Evolutionary conservation across 208 protist species (phyloP).

Genomic region (Acanthamoeba lenticulata): DNA sequence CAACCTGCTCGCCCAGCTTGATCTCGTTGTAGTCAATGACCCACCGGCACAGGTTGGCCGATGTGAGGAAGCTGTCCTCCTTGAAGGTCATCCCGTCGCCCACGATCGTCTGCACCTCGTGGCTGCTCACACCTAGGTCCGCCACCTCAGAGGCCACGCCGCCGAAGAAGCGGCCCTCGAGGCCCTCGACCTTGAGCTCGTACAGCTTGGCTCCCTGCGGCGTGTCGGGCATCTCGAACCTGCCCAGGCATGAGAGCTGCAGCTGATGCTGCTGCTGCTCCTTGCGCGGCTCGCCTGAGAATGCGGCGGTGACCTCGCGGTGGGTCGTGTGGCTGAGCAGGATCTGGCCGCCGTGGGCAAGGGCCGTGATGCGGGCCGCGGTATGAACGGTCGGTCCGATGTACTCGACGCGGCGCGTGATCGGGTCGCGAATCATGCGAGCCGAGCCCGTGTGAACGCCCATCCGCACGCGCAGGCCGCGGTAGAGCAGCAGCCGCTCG

Average conservation of each 20-base stretch:
- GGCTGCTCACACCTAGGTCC: background rate
- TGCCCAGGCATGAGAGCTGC: background rate
- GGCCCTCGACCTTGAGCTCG: background rate
- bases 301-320: background rate
- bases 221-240: conserved; percentile 16
- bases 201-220: background rate
- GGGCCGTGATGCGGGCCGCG: background rate
- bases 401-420: background rate
- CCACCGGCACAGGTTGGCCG: conserved; percentile 51
- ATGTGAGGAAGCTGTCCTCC: conserved; percentile 48
- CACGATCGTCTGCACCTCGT: background rate
- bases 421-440: background rate
- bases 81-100: conserved; percentile 4
- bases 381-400: background rate
- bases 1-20: conserved; percentile 4
- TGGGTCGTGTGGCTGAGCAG: background rate
- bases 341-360: conserved; percentile 17
- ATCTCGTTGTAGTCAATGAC: conserved; percentile 36
- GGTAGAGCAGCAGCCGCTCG: too few relatives aligned
- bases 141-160: background rate
- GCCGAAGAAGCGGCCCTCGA: conserved; percentile 19
- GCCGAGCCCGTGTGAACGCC: background rate
- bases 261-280: background rate
- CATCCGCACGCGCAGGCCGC: conserved; percentile 31
- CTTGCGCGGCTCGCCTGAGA: too few relatives aligned